Evolutionary conservation across 2,329 filamentous ascomycete genomes (phyloP).

Genomic region (Pestalotiopsis sp.): DNA sequence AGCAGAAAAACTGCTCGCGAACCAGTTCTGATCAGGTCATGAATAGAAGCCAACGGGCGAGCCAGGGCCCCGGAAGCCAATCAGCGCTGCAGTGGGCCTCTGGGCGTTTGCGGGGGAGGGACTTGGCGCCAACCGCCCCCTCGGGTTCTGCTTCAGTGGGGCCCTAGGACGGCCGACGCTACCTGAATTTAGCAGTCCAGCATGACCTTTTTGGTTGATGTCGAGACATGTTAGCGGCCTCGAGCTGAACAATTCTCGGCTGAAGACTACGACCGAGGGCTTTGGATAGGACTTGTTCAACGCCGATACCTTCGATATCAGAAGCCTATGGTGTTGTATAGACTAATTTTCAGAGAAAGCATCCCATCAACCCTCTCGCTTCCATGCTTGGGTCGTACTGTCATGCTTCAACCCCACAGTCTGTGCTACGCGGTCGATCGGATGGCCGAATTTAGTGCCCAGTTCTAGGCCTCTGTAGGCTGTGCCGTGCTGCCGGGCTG

Average conservation of each 20-base stretch:
- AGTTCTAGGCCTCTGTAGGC: background rate
- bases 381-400: background rate
- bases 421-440: background rate
- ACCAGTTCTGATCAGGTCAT: background rate
- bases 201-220: background rate
- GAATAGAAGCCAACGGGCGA: background rate
- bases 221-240: background rate
- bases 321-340: background rate
- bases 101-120: background rate
- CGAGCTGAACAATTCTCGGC: background rate
- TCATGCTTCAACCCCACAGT: background rate
- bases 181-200: background rate
- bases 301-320: background rate
- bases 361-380: background rate
- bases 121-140: background rate
- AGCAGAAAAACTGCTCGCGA: background rate
- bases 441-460: background rate
- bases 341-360: background rate
- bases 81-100: background rate
- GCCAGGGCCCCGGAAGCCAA: background rate
- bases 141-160: background rate
- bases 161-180: background rate
- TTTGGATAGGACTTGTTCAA: background rate
- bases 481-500: background rate
- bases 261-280: background rate